Base-by-base conservation (phyloP, 805 yeast species). In the Jamesozyma jinghongensis region DNA sequence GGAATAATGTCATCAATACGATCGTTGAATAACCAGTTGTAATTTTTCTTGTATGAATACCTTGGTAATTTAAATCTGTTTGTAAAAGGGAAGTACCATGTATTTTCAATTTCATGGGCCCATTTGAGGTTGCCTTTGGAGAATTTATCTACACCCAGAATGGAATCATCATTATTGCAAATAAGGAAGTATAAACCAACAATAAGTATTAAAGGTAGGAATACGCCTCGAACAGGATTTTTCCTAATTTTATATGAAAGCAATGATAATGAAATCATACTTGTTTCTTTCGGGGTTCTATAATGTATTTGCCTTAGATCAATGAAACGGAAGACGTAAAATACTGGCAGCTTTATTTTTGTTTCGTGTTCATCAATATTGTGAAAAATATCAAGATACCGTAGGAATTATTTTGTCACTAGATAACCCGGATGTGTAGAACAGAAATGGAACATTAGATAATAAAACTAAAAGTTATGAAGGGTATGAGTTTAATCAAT, bases 1-100 rank as follows among this genome's bases (percentile, higher is more conserved):
- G 85, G 77, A 42, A 77, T 70, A 35, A 74, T 67, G 56, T 77
- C 79, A 36, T 68, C 70, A 43, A 73, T 72, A 48, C 67, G 67
- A 26, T 68, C 67, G 50, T 74, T 70, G 65, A 75, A 69, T 8
- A 75, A 66, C 54, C 68, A 65, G 31, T 53, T 55, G 12, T 57
- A 44, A 31, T 54, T 48, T 37, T 57, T 54, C 47, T 61, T 61
- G 56, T 75, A 76, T 38, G 68, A 63, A 53, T 76, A 75, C 48
- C 71, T 73, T 36, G 71, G 70, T 55, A 51, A 56, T 37, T 52
- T 60, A 42, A 46, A 62, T 38, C 54, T 56, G 16, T 49, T 55
- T 8, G 64, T 48, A 38, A 51, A 61, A 14, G 65, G 62, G 48
- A 61, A 60, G 33, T 62, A 62, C 43, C 58, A 61, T 6, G 63